Conservation (phyloP, 1,139 yeast genomes). For the Candida sanyaensis region DNA sequence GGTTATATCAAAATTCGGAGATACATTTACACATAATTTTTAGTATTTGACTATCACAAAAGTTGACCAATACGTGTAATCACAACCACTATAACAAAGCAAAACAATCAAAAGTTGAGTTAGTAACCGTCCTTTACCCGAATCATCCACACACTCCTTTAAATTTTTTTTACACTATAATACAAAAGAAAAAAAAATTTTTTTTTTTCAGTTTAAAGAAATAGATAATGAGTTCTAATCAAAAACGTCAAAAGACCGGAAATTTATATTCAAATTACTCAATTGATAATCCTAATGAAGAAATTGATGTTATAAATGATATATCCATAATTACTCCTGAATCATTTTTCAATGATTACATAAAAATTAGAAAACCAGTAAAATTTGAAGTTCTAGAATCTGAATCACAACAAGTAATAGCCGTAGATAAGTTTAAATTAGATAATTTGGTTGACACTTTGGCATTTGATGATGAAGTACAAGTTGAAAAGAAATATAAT, state of each 20-base stretch:
- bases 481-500: conserved; percentile 55
- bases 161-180: neutral
- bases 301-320: conserved; percentile 1
- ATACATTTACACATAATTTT: too few species aligned
- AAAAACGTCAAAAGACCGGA: conserved; percentile 3
- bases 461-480: conserved; percentile 34
- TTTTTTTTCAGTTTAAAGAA: neutral
- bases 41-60: too few species aligned
- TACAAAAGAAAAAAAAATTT: too few species aligned
- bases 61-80: too few species aligned
- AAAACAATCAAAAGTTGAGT: too few species aligned
- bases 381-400: conserved; percentile 30
- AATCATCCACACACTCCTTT: neutral
- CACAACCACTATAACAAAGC: too few species aligned
- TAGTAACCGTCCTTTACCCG: neutral
- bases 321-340: neutral
- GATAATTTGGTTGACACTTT: conserved; percentile 35
- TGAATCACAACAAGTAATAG: conserved; percentile 19
- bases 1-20: too few species aligned
- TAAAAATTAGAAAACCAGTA: conserved; percentile 39
- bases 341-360: conserved; percentile 29
- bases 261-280: conserved; percentile 2
- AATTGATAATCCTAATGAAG: neutral
- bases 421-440: conserved; percentile 28
- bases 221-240: neutral